phyloP scores from a whole-genome alignment of 73 alveolate species.

The Paramecium octaurelia region DNA sequence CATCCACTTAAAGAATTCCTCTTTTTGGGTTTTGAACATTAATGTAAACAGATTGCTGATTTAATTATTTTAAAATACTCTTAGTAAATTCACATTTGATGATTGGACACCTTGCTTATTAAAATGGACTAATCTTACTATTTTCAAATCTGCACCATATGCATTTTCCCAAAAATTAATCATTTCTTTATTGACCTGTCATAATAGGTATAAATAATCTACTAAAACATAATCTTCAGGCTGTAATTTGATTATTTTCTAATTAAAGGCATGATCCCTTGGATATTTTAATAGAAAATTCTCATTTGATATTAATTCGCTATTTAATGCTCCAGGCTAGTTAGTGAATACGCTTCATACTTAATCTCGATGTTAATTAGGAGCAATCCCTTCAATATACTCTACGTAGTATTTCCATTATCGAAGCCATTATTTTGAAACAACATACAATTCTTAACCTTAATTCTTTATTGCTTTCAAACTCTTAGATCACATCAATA shows the following conservation, averaged over 20 bases:
- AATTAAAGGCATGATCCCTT: not conserved
- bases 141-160: not conserved
- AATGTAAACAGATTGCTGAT: not conserved
- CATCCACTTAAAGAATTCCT: not conserved
- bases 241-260: not conserved
- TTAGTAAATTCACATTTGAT: not conserved
- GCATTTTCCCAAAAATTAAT: not conserved
- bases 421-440: slow-evolving; percentile 30
- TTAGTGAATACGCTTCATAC: not conserved
- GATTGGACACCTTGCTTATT: not conserved
- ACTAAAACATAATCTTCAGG: slow-evolving; percentile 6
- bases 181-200: not conserved
- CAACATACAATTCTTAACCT: not conserved
- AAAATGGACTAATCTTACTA: not conserved
- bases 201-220: not conserved
- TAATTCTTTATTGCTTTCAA: not conserved
- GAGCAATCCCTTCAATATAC: not conserved
- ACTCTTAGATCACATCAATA: not conserved
- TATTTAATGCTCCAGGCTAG: not conserved
- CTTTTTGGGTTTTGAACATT: not conserved
- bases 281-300: not conserved
- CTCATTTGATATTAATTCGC: not conserved
- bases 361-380: not conserved
- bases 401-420: slow-evolving; percentile 4
- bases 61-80: not conserved